Percentiles rank a stretch among this genome's conserved stretches.
These are phyloP conservation scores for Leucosporidium creatinivorum DNA, from an alignment of 768 basidiomycete species.

Conservation along the genomic window DNA sequence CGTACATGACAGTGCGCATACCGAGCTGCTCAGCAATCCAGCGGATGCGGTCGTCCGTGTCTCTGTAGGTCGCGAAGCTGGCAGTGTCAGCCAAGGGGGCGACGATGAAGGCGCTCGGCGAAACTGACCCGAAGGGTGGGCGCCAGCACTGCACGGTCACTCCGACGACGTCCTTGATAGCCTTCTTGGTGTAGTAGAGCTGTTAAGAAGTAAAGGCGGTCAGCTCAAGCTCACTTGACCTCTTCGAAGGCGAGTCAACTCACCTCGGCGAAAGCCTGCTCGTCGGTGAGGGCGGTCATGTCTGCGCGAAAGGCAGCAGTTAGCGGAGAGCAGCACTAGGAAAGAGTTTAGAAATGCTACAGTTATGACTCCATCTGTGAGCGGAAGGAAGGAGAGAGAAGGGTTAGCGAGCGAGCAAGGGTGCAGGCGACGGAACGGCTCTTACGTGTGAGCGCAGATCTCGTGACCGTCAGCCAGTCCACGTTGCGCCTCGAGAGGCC, in stretches of 20 bases:
- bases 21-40: slow-evolving; percentile 34
- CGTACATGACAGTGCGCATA: slow-evolving; percentile 27
- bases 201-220: slow-evolving; percentile 37
- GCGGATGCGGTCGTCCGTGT: slow-evolving; percentile 34
- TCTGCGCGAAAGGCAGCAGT: slow-evolving; percentile 43
- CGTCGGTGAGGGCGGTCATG: slow-evolving; percentile 45
- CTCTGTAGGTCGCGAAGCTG: slow-evolving; percentile 24
- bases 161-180: slow-evolving; percentile 35
- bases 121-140: slow-evolving; percentile 25
- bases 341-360: no score
- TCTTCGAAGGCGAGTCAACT: background rate
- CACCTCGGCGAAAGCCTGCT: slow-evolving; percentile 43
- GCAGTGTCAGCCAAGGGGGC: no score
- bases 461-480: slow-evolving; percentile 42
- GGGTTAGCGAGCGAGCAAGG: background rate
- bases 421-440: background rate
- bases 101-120: background rate
- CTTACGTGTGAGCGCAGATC: slow-evolving; percentile 38
- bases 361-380: slow-evolving; percentile 19
- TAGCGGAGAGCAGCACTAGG: slow-evolving; percentile 25
- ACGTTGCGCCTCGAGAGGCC: slow-evolving; percentile 44
- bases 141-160: slow-evolving; percentile 39
- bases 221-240: background rate
- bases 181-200: slow-evolving; percentile 37
- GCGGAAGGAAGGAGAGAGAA: background rate